These are phyloP conservation scores for Heliamphora pulchella DNA, from an alignment of 179 eudicot species.

Conservation along the genomic window DNA sequence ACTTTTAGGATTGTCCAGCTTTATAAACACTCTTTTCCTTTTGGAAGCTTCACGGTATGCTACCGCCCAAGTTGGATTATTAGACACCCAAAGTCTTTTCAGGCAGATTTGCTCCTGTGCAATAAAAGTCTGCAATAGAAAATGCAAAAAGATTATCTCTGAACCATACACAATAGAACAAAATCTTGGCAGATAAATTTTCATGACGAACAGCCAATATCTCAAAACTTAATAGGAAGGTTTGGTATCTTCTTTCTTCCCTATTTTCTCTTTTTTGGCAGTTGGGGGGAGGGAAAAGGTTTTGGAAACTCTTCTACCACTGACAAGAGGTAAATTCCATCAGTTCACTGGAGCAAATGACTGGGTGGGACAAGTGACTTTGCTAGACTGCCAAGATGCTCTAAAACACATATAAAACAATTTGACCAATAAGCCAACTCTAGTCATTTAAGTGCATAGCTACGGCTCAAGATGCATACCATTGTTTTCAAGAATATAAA, in stretches of 20 bases:
- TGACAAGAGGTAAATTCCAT: neutral
- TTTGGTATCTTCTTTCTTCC: neutral
- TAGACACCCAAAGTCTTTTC: conserved; percentile 67
- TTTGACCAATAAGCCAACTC: neutral
- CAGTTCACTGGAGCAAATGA: neutral
- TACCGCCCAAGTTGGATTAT: conserved; percentile 58
- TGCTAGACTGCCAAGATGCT: neutral
- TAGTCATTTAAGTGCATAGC: neutral
- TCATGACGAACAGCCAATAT: neutral
- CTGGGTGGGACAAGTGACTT: neutral
- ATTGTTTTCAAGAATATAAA: neutral
- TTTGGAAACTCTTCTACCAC: neutral
- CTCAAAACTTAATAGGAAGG: neutral
- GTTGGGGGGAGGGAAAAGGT: neutral
- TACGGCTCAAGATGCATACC: neutral
- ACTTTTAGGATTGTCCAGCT: conserved; percentile 49
- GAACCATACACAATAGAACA: conserved; percentile 3
- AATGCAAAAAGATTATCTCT: conserved; percentile 5
- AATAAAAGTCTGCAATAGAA: conserved; percentile 62
- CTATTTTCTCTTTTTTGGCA: neutral
- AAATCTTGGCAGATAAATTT: neutral
- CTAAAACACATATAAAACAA: neutral
- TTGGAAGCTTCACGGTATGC: conserved; percentile 54
- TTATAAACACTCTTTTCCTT: conserved; percentile 60
- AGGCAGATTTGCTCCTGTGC: conserved; percentile 90